Evolutionary conservation across 2,329 filamentous ascomycete species (phyloP).

Genomic region (Tolypocladium sp.): DNA sequence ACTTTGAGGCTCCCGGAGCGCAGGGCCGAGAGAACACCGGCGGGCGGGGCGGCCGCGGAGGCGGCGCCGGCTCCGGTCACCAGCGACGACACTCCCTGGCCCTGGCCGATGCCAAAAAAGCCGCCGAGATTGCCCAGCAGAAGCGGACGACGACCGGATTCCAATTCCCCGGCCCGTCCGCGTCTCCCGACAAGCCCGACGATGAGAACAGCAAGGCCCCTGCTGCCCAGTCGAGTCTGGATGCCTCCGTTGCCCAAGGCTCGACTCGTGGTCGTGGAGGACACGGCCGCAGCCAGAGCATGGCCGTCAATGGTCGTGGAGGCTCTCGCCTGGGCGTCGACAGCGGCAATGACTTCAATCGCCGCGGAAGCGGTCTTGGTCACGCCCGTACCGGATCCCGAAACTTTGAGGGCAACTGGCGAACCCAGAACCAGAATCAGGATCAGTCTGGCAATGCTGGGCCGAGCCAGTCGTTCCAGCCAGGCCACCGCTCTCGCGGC

Average conservation of each 20-base stretch:
- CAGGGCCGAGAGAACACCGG: conserved; percentile 25
- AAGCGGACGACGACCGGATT: conserved; percentile 91
- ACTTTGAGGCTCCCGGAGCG: conserved; percentile 54
- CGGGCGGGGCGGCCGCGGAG: conserved; percentile 63
- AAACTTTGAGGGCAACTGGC: conserved; percentile 98
- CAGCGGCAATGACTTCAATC: conserved; percentile 54
- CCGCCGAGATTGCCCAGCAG: conserved; percentile 91
- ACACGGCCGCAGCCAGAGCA: conserved; percentile 79
- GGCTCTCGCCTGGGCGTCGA: conserved; percentile 58
- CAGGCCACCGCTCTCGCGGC: conserved; percentile 76
- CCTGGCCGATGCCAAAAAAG: conserved; percentile 93
- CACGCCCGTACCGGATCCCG: conserved; percentile 78
- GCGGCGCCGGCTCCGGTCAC: conserved; percentile 64
- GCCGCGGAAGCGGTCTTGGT: conserved; percentile 50
- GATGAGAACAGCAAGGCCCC: conserved; percentile 30
- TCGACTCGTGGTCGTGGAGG: conserved; percentile 46
- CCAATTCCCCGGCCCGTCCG: conserved; percentile 77
- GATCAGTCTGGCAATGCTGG: conserved; percentile 38
- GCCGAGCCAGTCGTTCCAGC: conserved; percentile 71
- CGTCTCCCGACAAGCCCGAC: conserved; percentile 52
- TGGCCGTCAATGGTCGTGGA: conserved; percentile 67
- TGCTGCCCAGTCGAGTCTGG: conserved; percentile 18
- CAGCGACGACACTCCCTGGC: conserved; percentile 91
- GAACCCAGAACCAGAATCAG: conserved; percentile 64
- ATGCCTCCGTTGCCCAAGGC: conserved; percentile 27